Conservation (phyloP, 768 basidiomycete species). For the Gloeophyllum trabeum region DNA sequence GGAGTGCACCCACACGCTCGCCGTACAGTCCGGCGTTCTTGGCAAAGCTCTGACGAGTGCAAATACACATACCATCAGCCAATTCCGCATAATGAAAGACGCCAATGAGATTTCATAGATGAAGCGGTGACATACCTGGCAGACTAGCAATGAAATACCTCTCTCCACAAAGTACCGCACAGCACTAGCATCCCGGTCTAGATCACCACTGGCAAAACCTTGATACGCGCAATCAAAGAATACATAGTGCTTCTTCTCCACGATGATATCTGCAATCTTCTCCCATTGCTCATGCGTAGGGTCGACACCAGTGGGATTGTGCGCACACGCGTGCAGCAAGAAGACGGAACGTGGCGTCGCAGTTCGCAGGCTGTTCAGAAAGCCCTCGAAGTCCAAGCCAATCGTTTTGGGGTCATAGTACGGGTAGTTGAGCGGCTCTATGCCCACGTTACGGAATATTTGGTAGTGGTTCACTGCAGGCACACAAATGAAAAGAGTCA, state of each 20-base stretch:
- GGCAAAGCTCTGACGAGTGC: slow-evolving; percentile 69
- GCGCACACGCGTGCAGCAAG: slow-evolving; percentile 88
- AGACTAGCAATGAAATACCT: slow-evolving; percentile 70
- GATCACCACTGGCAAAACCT: slow-evolving; percentile 89
- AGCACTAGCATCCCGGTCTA: slow-evolving; percentile 87
- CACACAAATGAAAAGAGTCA: not conserved
- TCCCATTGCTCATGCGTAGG: slow-evolving; percentile 85
- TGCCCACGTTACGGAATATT: slow-evolving; percentile 84
- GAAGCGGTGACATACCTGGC: slow-evolving; percentile 49
- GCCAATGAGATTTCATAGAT: not conserved
- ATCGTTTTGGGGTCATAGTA: slow-evolving; percentile 92
- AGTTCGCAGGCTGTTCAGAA: slow-evolving; percentile 43
- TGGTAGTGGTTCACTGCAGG: slow-evolving; percentile 80
- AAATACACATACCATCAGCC: not conserved
- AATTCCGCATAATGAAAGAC: slow-evolving; percentile 1
- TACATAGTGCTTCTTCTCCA: slow-evolving; percentile 67
- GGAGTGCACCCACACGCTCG: slow-evolving; percentile 90
- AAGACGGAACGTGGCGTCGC: slow-evolving; percentile 77
- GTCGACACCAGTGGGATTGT: slow-evolving; percentile 96
- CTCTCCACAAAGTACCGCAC: slow-evolving; percentile 77
- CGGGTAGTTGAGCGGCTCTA: slow-evolving; percentile 80
- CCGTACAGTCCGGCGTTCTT: slow-evolving; percentile 95
- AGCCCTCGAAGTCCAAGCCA: slow-evolving; percentile 69
- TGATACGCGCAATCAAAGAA: slow-evolving; percentile 98
- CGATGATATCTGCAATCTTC: slow-evolving; percentile 59